Base-by-base conservation (phyloP, 2,329 filamentous ascomycete genomes). In the Emergomyces orientalis region DNA sequence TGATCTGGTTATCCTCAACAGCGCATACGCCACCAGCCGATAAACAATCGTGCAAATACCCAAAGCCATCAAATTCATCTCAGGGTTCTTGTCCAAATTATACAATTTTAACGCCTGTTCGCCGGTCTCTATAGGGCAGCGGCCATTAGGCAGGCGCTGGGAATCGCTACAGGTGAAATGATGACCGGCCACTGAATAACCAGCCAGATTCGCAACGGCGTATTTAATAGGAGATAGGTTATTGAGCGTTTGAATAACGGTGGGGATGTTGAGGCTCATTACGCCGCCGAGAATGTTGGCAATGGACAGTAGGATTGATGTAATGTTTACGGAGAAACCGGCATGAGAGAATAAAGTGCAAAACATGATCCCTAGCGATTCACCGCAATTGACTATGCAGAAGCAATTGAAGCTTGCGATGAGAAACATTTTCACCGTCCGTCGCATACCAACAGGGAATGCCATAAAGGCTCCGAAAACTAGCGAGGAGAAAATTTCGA, bases 301-400 rank as follows among this genome's bases (percentile, higher is more conserved):
- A 8, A 92, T 82, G 0, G 85, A 86, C 3, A 92, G 78, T 22
- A 91, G 79, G 51, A 90, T 81, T 0, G 83, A 86, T 66, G 87
- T 90, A 62, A 90, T 75, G 67, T 89, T 90, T 63, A 91, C 84
- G 0, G 88, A 87, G 71, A 91, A 91, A 1, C 89, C 89, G 0
- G 87, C 88, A 70, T 91, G 88, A 41, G 77, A 76, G 71, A 91
- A 89, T 9, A 91, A 76, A 0, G 88, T 91, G 75, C 90, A 90
- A 78, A 91, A 91, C 76, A 90, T 85, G 70, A 92, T 91, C 0
- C 89, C 88, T 0, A 91, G 70, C 61, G 85, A 88, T 77, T 91
- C 89, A 32, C 89, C 89, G 69, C 87, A 90, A 61, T 80, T 87
- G 19, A 90, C 86, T 62, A 91, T 84, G 67, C 85, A 88, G 70